Conservation (phyloP, 345 rosid genomes). For the Eucalyptus curtisii region DNA sequence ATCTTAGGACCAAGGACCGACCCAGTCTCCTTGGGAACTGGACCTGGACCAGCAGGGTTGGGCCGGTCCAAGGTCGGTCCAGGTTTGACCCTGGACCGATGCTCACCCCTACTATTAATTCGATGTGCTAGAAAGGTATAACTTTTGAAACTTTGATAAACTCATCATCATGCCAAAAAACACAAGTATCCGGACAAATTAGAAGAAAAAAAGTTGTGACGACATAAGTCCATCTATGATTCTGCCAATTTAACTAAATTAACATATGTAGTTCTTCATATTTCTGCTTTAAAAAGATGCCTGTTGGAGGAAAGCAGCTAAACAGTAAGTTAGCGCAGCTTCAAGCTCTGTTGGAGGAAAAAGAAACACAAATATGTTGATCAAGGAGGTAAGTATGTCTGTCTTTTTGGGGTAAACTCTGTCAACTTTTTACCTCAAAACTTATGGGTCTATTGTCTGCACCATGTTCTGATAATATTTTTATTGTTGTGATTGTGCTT, state of each 20-base stretch:
- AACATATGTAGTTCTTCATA: background rate
- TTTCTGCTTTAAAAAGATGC: background rate
- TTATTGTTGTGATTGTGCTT: background rate
- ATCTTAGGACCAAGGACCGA: too few relatives aligned
- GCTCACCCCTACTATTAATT: background rate
- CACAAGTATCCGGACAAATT: background rate
- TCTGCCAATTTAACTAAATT: background rate
- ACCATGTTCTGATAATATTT: background rate
- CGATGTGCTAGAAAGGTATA: background rate
- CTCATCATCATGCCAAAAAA: background rate
- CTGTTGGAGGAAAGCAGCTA: conserved; percentile 24
- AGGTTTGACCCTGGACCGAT: too few relatives aligned
- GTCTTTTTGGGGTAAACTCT: background rate
- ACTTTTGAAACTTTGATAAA: background rate
- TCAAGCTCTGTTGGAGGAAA: conserved; percentile 53
- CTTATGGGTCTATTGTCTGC: background rate
- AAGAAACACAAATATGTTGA: conserved; percentile 29
- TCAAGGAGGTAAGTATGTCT: conserved; percentile 27
- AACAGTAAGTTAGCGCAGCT: conserved; percentile 44
- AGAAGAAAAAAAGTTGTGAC: background rate
- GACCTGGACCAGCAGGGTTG: too few relatives aligned
- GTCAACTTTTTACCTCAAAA: background rate
- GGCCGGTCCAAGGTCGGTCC: too few relatives aligned
- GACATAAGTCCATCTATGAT: background rate
- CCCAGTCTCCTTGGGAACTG: too few relatives aligned